A percentile compares a stretch with the other conserved stretches of the same genome.
Conservation (phyloP, 345 rosid genomes). For the Excoecaria cochinchinensis region DNA sequence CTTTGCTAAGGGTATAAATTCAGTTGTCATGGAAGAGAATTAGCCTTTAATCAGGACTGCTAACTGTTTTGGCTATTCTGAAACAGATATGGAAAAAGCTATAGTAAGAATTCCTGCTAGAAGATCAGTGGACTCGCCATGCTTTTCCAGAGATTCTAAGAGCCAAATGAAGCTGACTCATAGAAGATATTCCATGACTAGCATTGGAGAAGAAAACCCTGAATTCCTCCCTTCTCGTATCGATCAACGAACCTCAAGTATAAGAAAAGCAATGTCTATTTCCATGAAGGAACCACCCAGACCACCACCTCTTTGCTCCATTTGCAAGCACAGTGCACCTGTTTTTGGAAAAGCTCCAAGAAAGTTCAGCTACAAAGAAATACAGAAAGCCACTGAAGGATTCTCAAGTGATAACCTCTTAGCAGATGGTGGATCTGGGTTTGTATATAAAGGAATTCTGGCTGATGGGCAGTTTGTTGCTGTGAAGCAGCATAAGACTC, state of each 20-base stretch:
- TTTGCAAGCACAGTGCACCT: conserved; percentile 54
- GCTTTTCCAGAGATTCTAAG: background rate
- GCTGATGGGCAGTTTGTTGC: conserved; percentile 58
- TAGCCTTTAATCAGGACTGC: background rate
- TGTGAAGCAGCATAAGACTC: conserved; percentile 50
- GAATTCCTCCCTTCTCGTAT: conserved; percentile 6
- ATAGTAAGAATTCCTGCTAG: conserved; percentile 16
- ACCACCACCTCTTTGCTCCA: conserved; percentile 62
- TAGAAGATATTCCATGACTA: conserved; percentile 13
- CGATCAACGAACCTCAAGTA: conserved; percentile 26
- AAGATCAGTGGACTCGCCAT: conserved; percentile 26
- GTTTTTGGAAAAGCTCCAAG: conserved; percentile 48
- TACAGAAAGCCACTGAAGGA: conserved; percentile 48
- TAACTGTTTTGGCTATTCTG: background rate
- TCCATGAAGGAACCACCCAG: conserved; percentile 40
- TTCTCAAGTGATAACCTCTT: conserved; percentile 47
- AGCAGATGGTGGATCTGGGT: conserved; percentile 60
- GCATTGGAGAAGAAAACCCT: conserved; percentile 9
- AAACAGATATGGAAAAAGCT: conserved; percentile 15
- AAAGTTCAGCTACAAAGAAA: conserved; percentile 45
- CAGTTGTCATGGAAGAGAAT: too few species aligned
- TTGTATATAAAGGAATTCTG: conserved; percentile 51
- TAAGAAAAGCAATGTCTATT: conserved; percentile 32
- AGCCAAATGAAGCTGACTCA: conserved; percentile 7
- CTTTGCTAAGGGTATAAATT: too few species aligned